phyloP scores from a whole-genome alignment of 169 alveolate species.

The Eimeria tenella region DNA sequence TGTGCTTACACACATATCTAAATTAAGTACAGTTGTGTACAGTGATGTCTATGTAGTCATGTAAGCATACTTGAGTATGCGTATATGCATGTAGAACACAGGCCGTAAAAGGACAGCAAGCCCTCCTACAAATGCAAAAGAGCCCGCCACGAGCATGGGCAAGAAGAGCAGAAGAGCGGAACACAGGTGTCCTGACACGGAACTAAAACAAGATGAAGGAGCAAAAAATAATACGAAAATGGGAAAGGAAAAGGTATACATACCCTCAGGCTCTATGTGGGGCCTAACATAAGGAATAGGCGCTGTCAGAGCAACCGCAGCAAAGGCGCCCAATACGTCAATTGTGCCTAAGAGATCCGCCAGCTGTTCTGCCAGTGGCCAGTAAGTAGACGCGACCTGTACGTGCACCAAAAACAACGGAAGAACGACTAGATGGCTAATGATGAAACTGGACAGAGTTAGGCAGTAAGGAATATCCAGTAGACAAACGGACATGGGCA shows the following conservation, averaged over 20 bases:
- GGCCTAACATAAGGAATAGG: constrained; percentile 94
- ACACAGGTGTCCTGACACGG: not conserved
- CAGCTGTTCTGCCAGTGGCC: constrained; percentile 95
- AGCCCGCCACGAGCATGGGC: too few relatives aligned
- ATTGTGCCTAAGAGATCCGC: constrained; percentile 92
- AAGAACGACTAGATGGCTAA: not conserved
- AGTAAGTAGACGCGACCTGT: constrained; percentile 95
- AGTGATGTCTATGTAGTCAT: too few relatives aligned
- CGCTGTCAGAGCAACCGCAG: constrained; percentile 92
- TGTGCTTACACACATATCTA: too few relatives aligned
- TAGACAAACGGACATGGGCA: not conserved
- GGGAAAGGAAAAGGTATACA: not conserved
- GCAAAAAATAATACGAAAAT: not conserved
- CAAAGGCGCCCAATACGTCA: constrained; percentile 96
- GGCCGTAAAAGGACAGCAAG: too few relatives aligned
- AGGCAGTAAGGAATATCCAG: not conserved
- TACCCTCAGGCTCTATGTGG: constrained; percentile 85
- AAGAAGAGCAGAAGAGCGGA: not conserved
- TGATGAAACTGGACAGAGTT: not conserved
- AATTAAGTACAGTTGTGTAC: too few relatives aligned
- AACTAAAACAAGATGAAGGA: not conserved
- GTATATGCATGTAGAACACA: too few relatives aligned
- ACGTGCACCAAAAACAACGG: not conserved
- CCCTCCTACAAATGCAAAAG: too few relatives aligned
- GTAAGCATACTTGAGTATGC: too few relatives aligned